phyloP scores from a whole-genome alignment of 208 protist species.

The Tetramitus jugosus region DNA sequence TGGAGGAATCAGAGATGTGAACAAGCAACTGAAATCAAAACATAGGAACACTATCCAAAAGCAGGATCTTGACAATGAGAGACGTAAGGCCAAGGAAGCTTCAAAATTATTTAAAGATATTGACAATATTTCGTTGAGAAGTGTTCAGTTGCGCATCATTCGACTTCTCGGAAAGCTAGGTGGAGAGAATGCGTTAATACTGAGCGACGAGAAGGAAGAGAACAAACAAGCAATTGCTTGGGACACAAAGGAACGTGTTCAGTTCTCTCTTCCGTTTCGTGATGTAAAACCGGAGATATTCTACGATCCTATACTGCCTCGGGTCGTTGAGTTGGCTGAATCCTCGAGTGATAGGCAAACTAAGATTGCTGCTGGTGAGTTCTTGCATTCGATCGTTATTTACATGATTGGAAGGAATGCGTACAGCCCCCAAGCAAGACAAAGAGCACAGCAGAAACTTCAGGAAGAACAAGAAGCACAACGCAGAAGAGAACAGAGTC shows the following conservation, averaged over 20 bases:
- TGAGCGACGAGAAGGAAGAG: constrained; percentile 19
- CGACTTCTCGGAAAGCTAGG: constrained; percentile 43
- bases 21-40: no score
- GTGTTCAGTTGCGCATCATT: constrained; percentile 46
- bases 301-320: constrained; percentile 55
- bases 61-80: not conserved
- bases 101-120: constrained; percentile 12
- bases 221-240: constrained; percentile 30
- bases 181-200: constrained; percentile 33
- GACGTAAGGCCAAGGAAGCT: not conserved
- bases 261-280: constrained; percentile 42
- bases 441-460: constrained; percentile 9
- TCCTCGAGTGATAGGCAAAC: constrained; percentile 47
- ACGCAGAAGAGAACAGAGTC: not conserved
- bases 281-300: constrained; percentile 41
- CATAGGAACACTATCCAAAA: no score
- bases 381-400: constrained; percentile 64
- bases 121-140: constrained; percentile 3
- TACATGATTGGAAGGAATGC: constrained; percentile 54
- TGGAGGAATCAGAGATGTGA: no score
- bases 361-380: constrained; percentile 66
- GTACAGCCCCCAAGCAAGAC: constrained; percentile 32
- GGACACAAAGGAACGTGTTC: constrained; percentile 37
- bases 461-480: not conserved
- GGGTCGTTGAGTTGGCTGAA: constrained; percentile 53